phyloP scores from a whole-genome alignment of 805 yeast species.

The Myxozyma melibiosi region DNA sequence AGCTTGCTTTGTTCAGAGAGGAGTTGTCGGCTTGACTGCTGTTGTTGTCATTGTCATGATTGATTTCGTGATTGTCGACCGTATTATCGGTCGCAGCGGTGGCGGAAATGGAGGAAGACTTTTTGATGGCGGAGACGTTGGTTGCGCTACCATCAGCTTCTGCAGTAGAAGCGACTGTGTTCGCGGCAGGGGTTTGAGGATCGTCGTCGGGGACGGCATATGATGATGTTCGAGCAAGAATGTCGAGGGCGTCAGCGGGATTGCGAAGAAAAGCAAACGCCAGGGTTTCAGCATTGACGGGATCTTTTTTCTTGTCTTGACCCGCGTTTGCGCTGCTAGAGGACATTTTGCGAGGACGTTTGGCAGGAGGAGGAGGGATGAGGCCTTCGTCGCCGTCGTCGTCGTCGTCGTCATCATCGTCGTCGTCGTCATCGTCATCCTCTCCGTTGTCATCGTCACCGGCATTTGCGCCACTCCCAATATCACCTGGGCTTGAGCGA shows the following conservation, averaged over 20 bases:
- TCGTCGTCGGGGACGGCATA: background rate
- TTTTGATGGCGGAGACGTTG: too few species aligned
- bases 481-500: background rate
- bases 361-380: background rate
- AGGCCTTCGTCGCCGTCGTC: background rate
- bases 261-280: conserved; percentile 29
- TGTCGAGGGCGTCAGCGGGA: conserved; percentile 34
- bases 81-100: too few species aligned
- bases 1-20: too few species aligned
- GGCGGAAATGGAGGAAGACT: too few species aligned
- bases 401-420: background rate
- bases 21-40: too few species aligned
- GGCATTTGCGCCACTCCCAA: background rate
- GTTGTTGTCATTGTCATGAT: too few species aligned
- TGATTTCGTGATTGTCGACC: too few species aligned
- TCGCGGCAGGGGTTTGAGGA: background rate
- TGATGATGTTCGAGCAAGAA: conserved; percentile 27
- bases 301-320: background rate
- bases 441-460: background rate
- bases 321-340: background rate
- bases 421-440: background rate
- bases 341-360: background rate
- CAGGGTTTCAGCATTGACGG: conserved; percentile 24
- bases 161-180: too few species aligned
- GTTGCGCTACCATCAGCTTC: too few species aligned